These are phyloP conservation scores for Coccomyxa subellipsoidea DNA, from an alignment of 163 green algal species.

Conservation along the genomic window DNA sequence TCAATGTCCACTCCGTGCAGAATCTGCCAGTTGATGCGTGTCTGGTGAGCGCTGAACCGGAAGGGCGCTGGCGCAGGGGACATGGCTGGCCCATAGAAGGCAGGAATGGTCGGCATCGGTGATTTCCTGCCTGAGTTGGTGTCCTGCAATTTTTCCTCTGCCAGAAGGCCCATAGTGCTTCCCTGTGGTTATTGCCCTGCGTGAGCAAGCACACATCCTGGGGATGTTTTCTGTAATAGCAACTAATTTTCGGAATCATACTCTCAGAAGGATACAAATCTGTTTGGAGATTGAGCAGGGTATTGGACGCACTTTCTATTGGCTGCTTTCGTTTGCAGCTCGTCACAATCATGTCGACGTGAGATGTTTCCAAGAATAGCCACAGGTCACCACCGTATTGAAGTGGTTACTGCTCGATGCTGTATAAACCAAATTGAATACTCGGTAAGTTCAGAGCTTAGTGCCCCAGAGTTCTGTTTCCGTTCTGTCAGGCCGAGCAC, in stretches of 20 bases:
- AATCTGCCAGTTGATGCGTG: slow-evolving; percentile 76
- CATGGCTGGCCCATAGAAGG: not conserved
- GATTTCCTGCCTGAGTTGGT: not conserved
- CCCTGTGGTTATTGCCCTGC: no score
- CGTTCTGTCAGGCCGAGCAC: not conserved
- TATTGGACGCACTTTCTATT: no score
- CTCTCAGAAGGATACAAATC: no score
- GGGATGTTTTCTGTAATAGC: no score
- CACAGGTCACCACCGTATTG: not conserved
- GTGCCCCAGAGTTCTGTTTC: not conserved
- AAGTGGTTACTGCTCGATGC: not conserved
- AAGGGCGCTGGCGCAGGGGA: slow-evolving; percentile 16
- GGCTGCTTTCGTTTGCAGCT: not conserved
- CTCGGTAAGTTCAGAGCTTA: not conserved
- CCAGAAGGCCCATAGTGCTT: not conserved
- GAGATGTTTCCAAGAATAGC: not conserved
- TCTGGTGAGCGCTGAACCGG: slow-evolving; percentile 24
- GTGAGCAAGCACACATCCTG: no score
- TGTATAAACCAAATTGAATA: not conserved
- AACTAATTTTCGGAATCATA: no score
- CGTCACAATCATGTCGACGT: not conserved
- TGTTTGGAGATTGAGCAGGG: no score
- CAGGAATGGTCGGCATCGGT: not conserved
- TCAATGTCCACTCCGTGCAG: slow-evolving; percentile 75
- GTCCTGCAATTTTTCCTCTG: not conserved